These are phyloP conservation scores for Caulochytrium protostelioides DNA, from an alignment of 371 early-diverging fungal genomes.

Conservation along the genomic window DNA sequence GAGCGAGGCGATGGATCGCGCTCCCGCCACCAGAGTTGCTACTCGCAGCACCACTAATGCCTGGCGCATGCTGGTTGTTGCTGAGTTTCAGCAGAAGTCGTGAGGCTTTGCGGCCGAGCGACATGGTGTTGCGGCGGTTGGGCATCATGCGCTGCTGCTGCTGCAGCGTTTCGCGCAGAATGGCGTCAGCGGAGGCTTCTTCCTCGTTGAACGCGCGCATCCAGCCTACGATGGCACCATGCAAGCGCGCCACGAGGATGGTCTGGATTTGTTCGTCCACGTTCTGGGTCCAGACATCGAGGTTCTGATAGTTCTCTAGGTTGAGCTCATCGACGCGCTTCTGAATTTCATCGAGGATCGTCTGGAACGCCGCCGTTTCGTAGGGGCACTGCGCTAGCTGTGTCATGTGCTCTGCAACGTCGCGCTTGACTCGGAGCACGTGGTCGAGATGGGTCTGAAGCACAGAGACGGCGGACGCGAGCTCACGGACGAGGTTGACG, in stretches of 20 bases:
- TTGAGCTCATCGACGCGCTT: constrained; percentile 70
- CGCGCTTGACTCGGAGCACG: constrained; percentile 46
- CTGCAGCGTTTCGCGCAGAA: no score
- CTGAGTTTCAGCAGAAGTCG: no score
- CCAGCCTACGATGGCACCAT: constrained; percentile 58
- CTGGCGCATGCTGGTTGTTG: no score
- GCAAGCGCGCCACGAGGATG: constrained; percentile 52
- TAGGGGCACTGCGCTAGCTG: constrained; percentile 67
- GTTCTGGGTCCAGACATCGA: constrained; percentile 67
- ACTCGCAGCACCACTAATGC: no score
- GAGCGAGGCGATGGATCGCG: no score
- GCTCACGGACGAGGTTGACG: constrained; percentile 81
- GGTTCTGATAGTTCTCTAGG: constrained; percentile 77
- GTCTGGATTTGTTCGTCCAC: constrained; percentile 62
- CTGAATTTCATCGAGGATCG: constrained; percentile 58
- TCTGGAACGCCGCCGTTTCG: constrained; percentile 38
- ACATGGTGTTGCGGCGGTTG: no score
- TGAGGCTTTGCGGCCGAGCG: no score
- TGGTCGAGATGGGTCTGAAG: constrained; percentile 98
- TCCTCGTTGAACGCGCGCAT: no score
- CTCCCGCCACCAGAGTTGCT: no score
- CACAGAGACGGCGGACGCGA: constrained; percentile 64
- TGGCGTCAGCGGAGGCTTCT: no score
- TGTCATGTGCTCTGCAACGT: no score
- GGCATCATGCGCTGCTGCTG: no score